These are phyloP conservation scores for Amanita brunnescens DNA, from an alignment of 768 basidiomycete genomes.

Conservation along the genomic window DNA sequence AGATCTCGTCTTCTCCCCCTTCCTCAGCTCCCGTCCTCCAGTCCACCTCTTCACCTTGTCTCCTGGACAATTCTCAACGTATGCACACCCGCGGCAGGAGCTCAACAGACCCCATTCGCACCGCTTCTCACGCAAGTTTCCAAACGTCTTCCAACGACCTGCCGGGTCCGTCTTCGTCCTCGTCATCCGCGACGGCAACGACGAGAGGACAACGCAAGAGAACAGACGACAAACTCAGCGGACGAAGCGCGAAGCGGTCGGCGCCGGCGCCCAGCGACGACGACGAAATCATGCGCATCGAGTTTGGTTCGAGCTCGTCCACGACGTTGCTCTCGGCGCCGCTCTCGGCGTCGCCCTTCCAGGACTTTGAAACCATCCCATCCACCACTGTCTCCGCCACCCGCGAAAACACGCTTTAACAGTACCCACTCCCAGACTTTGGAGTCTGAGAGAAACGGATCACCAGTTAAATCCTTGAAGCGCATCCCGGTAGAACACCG, in stretches of 20 bases:
- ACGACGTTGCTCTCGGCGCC: not conserved
- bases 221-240: not conserved
- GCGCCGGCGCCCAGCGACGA: not conserved
- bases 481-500: no score
- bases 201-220: not conserved
- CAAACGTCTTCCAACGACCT: no score
- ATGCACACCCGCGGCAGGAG: slow-evolving; percentile 5
- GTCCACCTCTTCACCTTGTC: not conserved
- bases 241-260: not conserved
- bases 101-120: slow-evolving; percentile 4
- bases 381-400: not conserved
- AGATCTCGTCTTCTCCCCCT: not conserved
- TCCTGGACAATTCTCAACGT: not conserved
- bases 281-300: not conserved
- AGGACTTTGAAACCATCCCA: not conserved
- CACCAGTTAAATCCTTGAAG: no score
- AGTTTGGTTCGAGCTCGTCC: not conserved
- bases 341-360: not conserved
- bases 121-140: not conserved
- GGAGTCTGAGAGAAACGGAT: no score
- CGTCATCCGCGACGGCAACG: no score
- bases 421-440: no score
- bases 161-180: no score
- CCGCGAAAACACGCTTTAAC: no score
- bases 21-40: not conserved